Evolutionary conservation across 768 basidiomycete species (phyloP).

Genomic region (Termitomyces sp.): DNA sequence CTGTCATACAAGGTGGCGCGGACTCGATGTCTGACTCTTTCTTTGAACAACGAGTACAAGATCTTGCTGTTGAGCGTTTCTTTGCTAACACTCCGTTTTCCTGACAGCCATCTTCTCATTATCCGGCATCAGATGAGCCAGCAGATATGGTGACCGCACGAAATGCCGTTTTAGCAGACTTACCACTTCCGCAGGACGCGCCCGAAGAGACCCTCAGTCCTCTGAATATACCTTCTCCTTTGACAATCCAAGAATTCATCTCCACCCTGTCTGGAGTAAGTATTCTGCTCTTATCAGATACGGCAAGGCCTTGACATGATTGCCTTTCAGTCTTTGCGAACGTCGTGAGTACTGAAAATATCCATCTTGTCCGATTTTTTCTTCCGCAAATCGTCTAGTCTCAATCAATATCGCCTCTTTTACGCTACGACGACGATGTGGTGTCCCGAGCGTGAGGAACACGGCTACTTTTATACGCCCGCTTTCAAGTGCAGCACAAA

Average conservation of each 20-base stretch:
- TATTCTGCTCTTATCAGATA: neutral
- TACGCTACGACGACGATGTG: slow-evolving; percentile 67
- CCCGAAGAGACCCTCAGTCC: slow-evolving; percentile 68
- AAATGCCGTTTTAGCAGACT: slow-evolving; percentile 49
- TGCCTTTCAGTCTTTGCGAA: slow-evolving; percentile 44
- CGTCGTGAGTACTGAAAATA: slow-evolving; percentile 38
- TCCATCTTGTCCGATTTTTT: neutral
- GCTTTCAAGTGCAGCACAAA: slow-evolving; percentile 78
- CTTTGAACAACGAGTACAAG: slow-evolving; percentile 11
- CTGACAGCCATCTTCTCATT: slow-evolving; percentile 1
- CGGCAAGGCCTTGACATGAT: neutral
- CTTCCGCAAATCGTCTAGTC: slow-evolving; percentile 30
- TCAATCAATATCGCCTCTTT: slow-evolving; percentile 64
- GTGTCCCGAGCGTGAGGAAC: slow-evolving; percentile 82
- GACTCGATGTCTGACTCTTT: slow-evolving; percentile 1
- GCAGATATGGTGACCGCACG: slow-evolving; percentile 48
- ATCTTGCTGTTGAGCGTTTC: neutral
- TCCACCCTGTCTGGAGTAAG: slow-evolving; percentile 51
- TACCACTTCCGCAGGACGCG: slow-evolving; percentile 61
- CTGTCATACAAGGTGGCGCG: neutral
- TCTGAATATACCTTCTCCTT: slow-evolving; percentile 59
- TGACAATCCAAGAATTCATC: slow-evolving; percentile 69
- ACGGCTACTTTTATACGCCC: slow-evolving; percentile 73
- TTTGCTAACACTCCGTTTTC: neutral
- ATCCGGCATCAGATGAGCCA: slow-evolving; percentile 28